phyloP scores from a whole-genome alignment of 257 asterid species.

The Buddleja alternifolia region DNA sequence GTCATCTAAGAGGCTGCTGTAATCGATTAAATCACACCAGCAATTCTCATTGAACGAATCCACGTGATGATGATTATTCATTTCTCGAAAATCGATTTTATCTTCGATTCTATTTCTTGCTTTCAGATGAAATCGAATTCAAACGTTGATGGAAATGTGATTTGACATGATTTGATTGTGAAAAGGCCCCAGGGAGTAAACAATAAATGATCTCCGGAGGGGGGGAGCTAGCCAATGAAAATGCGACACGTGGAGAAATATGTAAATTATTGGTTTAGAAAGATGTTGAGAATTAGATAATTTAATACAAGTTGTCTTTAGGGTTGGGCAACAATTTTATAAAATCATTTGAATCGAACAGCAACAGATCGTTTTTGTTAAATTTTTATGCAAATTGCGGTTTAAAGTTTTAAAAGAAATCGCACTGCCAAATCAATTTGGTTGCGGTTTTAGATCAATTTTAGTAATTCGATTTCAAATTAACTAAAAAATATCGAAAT shows the following conservation, averaged over 20 bases:
- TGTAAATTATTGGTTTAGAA: constrained; percentile 18
- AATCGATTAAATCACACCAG: constrained; percentile 50
- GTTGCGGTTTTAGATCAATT: too few relatives aligned
- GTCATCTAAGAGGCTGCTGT: constrained; percentile 43
- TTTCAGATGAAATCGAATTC: background rate
- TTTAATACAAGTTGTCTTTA: too few relatives aligned
- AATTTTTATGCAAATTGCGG: too few relatives aligned
- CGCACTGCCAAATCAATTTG: too few relatives aligned
- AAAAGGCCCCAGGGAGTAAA: background rate
- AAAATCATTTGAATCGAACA: too few relatives aligned
- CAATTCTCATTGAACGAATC: constrained; percentile 41
- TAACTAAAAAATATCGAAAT: too few relatives aligned
- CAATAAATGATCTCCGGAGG: background rate
- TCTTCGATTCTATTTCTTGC: too few relatives aligned
- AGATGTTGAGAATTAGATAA: too few relatives aligned
- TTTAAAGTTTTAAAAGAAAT: too few relatives aligned
- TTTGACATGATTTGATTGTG: constrained; percentile 1
- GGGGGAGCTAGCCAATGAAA: background rate
- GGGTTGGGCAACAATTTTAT: too few relatives aligned
- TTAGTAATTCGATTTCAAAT: too few relatives aligned
- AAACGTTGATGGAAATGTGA: background rate
- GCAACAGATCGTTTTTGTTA: too few relatives aligned
- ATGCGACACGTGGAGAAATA: constrained; percentile 1
- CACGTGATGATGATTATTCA: constrained; percentile 34
- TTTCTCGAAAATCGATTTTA: constrained; percentile 3